Percentiles rank a stretch among this genome's conserved stretches.
These are phyloP conservation scores for Madurella fahalii DNA, from an alignment of 2,329 filamentous ascomycete genomes.

Conservation along the genomic window DNA sequence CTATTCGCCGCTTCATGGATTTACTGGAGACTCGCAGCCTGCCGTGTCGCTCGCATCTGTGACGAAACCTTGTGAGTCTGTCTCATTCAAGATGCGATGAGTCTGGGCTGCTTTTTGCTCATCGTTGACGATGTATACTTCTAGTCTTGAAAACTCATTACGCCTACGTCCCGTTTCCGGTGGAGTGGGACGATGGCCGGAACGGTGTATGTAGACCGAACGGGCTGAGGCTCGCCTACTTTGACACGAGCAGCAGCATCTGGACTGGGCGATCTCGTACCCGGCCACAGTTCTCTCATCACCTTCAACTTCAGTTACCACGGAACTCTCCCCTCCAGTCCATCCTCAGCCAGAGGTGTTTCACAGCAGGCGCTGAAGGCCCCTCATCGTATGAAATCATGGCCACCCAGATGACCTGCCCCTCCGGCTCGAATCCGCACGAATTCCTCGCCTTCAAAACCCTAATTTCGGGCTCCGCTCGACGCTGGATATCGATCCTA, in stretches of 20 bases:
- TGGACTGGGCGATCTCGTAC: constrained; percentile 36
- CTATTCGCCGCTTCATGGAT: constrained; percentile 19
- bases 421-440: constrained; percentile 41
- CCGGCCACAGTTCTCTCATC: constrained; percentile 41
- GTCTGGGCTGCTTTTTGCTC: not conserved
- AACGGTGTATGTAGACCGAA: constrained; percentile 43
- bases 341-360: constrained; percentile 6
- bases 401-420: constrained; percentile 47
- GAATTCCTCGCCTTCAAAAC: constrained; percentile 52
- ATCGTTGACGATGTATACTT: constrained; percentile 3
- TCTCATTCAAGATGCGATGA: not conserved
- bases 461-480: constrained; percentile 41
- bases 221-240: constrained; percentile 45
- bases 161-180: constrained; percentile 36
- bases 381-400: constrained; percentile 54
- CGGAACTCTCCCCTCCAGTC: constrained; percentile 33
- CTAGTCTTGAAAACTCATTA: constrained; percentile 45
- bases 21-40: not conserved
- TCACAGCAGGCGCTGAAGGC: constrained; percentile 29
- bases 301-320: constrained; percentile 39
- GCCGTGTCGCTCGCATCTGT: constrained; percentile 16
- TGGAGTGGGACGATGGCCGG: constrained; percentile 26
- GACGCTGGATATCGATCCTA: constrained; percentile 28
- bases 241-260: constrained; percentile 34
- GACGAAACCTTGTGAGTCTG: constrained; percentile 19